A percentile compares a stretch with the other conserved stretches of the same genome.
Evolutionary conservation across 805 yeast species (phyloP).

Genomic region (Zygosaccharomyces gambellarensis): DNA sequence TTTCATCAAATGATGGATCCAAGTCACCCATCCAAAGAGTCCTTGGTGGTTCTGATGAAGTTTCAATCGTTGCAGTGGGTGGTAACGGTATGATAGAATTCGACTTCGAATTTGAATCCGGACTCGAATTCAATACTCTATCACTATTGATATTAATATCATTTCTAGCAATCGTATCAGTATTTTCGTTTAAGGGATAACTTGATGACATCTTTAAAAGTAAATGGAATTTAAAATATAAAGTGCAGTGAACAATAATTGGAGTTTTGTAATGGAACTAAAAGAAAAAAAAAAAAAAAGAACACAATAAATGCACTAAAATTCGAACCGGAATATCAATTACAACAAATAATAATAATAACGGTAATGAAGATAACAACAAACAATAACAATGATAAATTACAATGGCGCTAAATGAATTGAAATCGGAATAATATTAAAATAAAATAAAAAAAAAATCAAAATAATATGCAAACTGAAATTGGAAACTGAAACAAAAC

Average conservation of each 20-base stretch:
- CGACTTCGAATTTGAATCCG: background rate
- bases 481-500: background rate
- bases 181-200: background rate
- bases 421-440: too few relatives aligned
- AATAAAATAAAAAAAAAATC: too few relatives aligned
- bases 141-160: too few relatives aligned
- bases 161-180: background rate
- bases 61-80: conserved; percentile 47
- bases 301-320: background rate
- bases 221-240: background rate
- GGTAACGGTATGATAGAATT: conserved; percentile 43
- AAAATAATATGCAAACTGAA: too few relatives aligned
- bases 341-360: background rate
- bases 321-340: background rate
- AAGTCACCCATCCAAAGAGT: conserved; percentile 88
- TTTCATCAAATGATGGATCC: conserved; percentile 75
- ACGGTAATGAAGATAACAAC: background rate
- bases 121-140: background rate
- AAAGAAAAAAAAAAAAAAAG: background rate
- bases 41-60: conserved; percentile 50
- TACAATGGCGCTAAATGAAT: background rate
- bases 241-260: background rate
- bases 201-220: background rate
- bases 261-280: background rate
- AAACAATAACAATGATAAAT: background rate